Base-by-base conservation (phyloP, 2,329 filamentous ascomycete species). In the Colletotrichum camelliae region DNA sequence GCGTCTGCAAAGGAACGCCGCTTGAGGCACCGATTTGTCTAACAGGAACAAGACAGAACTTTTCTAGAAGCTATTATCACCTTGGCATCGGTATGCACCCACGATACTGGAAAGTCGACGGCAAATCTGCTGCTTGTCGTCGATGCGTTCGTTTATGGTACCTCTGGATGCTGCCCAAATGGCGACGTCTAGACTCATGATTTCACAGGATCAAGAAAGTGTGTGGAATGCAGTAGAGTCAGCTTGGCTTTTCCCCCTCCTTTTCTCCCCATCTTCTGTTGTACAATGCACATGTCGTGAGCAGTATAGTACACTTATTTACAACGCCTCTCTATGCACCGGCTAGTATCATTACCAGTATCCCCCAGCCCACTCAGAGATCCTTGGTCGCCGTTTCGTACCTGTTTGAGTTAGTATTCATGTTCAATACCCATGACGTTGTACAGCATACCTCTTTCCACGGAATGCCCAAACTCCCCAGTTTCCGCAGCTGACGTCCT, bases 401-500 rank as follows among this genome's bases (percentile, higher is more conserved):
- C 81, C 90, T 91, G 77, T 33, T 31, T 43, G 12, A 61, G 82
- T 89, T 81, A 88, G 85, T 74, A 16, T 10, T 16, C 12, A 3
- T 12, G 74, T 57, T 33, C 21, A 62, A 31, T 13, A 29, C 21
- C 39, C 13, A 65, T 16, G 21, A 76, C 43, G 66, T 85, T 52
- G n/a, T 52, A 52, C 43, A 21, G 21, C 91, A 80, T 91, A 98
- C 92, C 96, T 94, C 92, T 99, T 99, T 80, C 97, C 97, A 86
- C 97, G 92, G 88, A 99, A 99, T 16, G 94, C 96, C 95, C 97
- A 99, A 3, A 98, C 89, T 13, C 97, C 97, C 95, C 96, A 99
- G 85, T 99, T 99, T 71, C 97, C 96, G 81, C 95, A 97, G 80
- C 94, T 98, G 77, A 98, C 89, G 84, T 98, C 97, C 82, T 97